Base-by-base conservation (phyloP, 768 basidiomycete species). In the Amanita muscaria region DNA sequence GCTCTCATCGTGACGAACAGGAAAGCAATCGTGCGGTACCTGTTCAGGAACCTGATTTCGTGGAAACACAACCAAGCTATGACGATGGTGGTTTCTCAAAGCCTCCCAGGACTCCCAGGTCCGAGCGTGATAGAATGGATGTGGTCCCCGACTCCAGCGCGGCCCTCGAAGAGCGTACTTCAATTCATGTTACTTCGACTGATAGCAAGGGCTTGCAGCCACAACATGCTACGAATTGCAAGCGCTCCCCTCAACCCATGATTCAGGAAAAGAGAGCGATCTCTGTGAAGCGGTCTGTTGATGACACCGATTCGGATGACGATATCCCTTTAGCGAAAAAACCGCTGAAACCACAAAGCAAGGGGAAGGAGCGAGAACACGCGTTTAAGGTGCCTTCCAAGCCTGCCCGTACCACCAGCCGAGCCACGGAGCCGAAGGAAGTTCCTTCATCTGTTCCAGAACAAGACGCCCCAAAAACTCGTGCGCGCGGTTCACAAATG, bases 71-170 rank as follows among this genome's bases (percentile, higher is more conserved):
- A 37, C 53, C 49, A 4, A 50, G 43, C 11, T 37, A 31, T n/a
- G 52, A 53, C 4, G 44, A 24, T 21, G 24, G 14, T 6, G n/a
- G n/a, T n/a, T n/a, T n/a, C n/a, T 3, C 12, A 35, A 15, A 39
- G 29, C 11, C 21, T 5, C 27, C 37, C 14, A 25, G 25, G 34
- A 12, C n/a, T n/a, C n/a, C n/a, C n/a, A n/a, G n/a, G n/a, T 42
- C 43, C 16, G n/a, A 35, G 41, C 8, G 40, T 36, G 69, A 68
- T 50, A 41, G 51, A 4, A 64, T 70, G 51, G 77, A 76, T 24
- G 44, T 80, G 40, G 65, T 85, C 12, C 79, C 81, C 2, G 83
- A 83, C 54, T 83, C 81, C 2, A 81, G 83, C 49, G 73, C 76
- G 37, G 56, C 62, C 15, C 64, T 64, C 22, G 67, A 62, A 16